phyloP scores from a whole-genome alignment of 768 basidiomycete species.

The Pholiota microspora region DNA sequence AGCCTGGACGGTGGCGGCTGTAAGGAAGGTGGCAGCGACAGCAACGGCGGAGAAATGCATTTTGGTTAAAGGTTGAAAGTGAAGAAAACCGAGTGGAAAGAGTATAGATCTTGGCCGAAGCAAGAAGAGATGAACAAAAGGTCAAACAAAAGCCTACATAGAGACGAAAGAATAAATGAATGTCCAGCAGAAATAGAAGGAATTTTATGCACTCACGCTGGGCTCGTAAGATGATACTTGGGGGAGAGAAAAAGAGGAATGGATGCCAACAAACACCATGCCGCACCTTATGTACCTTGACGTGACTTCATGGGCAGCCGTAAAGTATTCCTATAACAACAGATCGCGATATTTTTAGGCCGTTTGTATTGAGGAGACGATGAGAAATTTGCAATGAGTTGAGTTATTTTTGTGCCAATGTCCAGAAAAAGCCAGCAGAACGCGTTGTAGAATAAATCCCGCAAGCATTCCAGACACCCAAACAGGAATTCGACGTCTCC shows the following conservation, averaged over 20 bases:
- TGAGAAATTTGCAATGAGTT: constrained; percentile 1
- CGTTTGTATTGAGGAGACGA: constrained; percentile 2
- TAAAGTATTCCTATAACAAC: constrained; percentile 19
- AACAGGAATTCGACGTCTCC: background rate
- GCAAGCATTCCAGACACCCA: background rate
- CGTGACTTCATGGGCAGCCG: background rate
- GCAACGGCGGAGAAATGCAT: constrained; percentile 52
- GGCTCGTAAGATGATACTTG: constrained; percentile 1
- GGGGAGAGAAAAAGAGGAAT: constrained; percentile 8
- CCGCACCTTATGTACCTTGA: constrained; percentile 14
- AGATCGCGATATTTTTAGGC: constrained; percentile 12
- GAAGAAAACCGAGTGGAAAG: constrained; percentile 4
- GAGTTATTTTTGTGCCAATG: background rate
- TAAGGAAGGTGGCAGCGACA: constrained; percentile 36
- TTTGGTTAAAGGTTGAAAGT: constrained; percentile 18
- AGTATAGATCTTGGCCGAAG: constrained; percentile 6
- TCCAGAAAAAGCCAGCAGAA: too few relatives aligned
- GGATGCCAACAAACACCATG: background rate
- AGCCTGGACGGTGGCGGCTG: constrained; percentile 38
- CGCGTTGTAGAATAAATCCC: too few relatives aligned
- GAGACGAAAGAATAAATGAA: background rate
- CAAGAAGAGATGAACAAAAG: constrained; percentile 12
- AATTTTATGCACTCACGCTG: constrained; percentile 1
- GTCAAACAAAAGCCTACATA: constrained; percentile 1
- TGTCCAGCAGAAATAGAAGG: constrained; percentile 2